A percentile compares a stretch with the other conserved stretches of the same genome.
Evolutionary conservation across 192 early-diverging fungal genomes (phyloP).

Genomic region (Dimargaris cristalligena): DNA sequence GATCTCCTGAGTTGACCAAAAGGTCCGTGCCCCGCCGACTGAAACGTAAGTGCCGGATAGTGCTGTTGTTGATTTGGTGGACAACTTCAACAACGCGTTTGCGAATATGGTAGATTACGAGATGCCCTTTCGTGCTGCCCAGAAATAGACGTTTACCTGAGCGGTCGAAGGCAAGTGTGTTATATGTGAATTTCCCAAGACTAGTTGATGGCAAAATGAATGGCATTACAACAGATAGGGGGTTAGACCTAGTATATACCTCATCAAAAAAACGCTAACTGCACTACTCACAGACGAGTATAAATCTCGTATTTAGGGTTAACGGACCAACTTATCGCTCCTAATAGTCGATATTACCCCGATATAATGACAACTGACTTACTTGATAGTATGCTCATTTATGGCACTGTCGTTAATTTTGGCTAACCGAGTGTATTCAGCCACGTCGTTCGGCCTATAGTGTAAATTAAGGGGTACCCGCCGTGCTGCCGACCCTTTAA

Average conservation of each 20-base stretch:
- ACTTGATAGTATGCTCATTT: constrained; percentile 32
- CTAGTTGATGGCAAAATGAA: too few species aligned
- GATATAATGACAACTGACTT: constrained; percentile 12
- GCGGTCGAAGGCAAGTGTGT: constrained; percentile 11
- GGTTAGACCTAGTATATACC: too few species aligned
- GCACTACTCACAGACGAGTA: too few species aligned
- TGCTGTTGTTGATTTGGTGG: constrained; percentile 20
- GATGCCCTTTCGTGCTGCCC: constrained; percentile 2
- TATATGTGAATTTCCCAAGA: background rate
- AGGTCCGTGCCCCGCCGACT: constrained; percentile 46
- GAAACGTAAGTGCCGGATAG: constrained; percentile 44
- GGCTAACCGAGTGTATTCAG: constrained; percentile 14
- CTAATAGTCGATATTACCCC: too few species aligned
- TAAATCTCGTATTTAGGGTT: too few species aligned
- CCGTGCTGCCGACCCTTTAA: background rate
- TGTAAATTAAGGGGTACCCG: constrained; percentile 10
- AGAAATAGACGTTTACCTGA: constrained; percentile 4
- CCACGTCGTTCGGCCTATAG: constrained; percentile 15
- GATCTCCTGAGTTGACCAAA: background rate
- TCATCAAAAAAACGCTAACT: too few species aligned
- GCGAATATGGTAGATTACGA: background rate
- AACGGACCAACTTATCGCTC: too few species aligned
- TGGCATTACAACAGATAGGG: too few species aligned
- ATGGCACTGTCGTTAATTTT: constrained; percentile 25
- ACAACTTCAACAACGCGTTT: constrained; percentile 2